A percentile compares a stretch with the other conserved stretches of the same genome.
These are phyloP conservation scores for Dioszegia aurantiaca DNA, from an alignment of 768 basidiomycete genomes.

Conservation along the genomic window DNA sequence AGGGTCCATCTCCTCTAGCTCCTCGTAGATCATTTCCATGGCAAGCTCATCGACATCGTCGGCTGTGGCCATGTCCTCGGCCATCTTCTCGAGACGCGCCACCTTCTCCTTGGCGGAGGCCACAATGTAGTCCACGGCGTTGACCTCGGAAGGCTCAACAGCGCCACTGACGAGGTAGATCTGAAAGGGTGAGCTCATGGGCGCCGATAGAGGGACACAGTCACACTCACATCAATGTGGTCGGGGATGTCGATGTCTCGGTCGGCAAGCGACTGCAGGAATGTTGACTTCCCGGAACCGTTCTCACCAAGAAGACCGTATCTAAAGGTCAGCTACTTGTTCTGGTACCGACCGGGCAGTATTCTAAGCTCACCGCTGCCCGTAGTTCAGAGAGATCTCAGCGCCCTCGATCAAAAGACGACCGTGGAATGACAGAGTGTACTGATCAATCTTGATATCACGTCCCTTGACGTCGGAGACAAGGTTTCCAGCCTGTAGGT, in stretches of 20 bases:
- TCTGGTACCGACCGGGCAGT: not conserved
- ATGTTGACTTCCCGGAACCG: conserved; percentile 89
- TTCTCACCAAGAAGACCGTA: conserved; percentile 97
- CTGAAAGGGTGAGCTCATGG: too few relatives aligned
- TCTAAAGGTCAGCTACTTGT: conserved; percentile 38
- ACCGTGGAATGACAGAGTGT: conserved; percentile 95
- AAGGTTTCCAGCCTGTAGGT: conserved; percentile 72
- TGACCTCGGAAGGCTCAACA: conserved; percentile 89
- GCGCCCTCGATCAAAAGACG: conserved; percentile 61
- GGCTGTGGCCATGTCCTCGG: conserved; percentile 87
- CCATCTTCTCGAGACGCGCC: conserved; percentile 83
- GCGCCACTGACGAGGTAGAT: conserved; percentile 96
- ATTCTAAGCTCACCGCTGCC: conserved; percentile 40
- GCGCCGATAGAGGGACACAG: too few relatives aligned
- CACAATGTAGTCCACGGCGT: conserved; percentile 96
- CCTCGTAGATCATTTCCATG: conserved; percentile 86
- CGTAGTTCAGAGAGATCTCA: conserved; percentile 53
- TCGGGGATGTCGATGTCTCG: conserved; percentile 90
- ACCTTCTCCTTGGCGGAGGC: conserved; percentile 89
- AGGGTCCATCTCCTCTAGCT: conserved; percentile 95
- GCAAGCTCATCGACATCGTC: conserved; percentile 84
- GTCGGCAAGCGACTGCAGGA: conserved; percentile 84
- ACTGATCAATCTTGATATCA: conserved; percentile 96
- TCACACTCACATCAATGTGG: conserved; percentile 70
- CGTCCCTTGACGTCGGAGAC: conserved; percentile 87